These are phyloP conservation scores for Draba incana DNA, from an alignment of 345 rosid species.

Conservation along the genomic window DNA sequence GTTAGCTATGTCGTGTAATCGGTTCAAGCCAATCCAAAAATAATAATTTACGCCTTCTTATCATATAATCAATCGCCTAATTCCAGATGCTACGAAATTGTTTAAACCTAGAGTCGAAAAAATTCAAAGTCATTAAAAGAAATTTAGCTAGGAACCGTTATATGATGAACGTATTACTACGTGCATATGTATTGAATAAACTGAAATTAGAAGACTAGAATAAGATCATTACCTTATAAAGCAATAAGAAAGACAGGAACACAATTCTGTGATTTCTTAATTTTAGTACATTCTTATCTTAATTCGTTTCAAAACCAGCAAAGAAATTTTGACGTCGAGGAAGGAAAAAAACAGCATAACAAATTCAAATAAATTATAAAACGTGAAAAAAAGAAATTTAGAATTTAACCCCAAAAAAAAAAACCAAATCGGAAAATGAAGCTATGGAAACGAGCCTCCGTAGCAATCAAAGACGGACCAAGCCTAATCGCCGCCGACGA, in stretches of 20 bases:
- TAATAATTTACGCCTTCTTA: no score
- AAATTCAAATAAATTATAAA: neutral
- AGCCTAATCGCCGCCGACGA: constrained; percentile 55
- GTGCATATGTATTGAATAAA: neutral
- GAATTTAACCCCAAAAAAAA: neutral
- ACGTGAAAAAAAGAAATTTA: constrained; percentile 5
- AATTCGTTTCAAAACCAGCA: constrained; percentile 1
- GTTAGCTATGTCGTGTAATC: no score
- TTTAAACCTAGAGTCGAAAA: no score
- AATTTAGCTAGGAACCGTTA: neutral
- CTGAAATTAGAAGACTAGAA: constrained; percentile 2
- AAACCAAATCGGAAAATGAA: constrained; percentile 39
- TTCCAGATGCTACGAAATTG: no score
- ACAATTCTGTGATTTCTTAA: constrained; percentile 23
- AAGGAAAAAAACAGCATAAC: neutral
- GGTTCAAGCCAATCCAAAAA: no score
- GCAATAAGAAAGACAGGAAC: constrained; percentile 11
- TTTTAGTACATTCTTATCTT: constrained; percentile 26
- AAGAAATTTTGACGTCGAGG: neutral
- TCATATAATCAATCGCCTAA: no score
- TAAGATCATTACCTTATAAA: neutral
- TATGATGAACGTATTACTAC: neutral
- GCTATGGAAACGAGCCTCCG: constrained; percentile 67
- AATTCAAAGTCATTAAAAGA: no score
- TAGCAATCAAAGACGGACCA: constrained; percentile 65